Conservation (phyloP, 305 asterid species). For the Fraxinus velutina region DNA sequence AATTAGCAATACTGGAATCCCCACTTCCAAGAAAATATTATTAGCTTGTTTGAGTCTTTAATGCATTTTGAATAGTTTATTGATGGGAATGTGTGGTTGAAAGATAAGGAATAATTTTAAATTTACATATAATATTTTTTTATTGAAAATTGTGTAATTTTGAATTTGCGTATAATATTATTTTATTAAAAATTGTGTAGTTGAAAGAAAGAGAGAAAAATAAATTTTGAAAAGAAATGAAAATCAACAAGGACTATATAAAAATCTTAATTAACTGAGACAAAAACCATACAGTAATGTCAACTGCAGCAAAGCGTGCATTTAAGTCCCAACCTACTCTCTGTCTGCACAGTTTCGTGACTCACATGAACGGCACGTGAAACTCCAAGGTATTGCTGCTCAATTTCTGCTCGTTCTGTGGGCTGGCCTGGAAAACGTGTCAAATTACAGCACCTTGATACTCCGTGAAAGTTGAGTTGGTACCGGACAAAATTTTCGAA, state of each 20-base stretch:
- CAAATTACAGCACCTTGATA: background rate
- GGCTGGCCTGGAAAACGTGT: background rate
- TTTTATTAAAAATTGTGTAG: too few species aligned
- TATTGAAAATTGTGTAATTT: too few species aligned
- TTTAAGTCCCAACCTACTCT: conserved; percentile 35
- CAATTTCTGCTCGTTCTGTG: background rate
- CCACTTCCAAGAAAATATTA: conserved; percentile 33
- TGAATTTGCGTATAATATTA: too few species aligned
- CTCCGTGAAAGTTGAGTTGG: background rate
- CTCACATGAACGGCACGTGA: conserved; percentile 49
- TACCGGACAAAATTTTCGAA: too few species aligned
- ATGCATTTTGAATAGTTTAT: too few species aligned
- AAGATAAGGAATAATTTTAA: too few species aligned
- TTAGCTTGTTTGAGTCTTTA: too few species aligned
- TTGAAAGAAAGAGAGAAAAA: too few species aligned
- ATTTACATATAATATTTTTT: too few species aligned
- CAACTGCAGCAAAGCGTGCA: conserved; percentile 31
- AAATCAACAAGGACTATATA: background rate
- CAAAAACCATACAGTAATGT: background rate
- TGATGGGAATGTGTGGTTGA: too few species aligned
- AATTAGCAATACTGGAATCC: conserved; percentile 49
- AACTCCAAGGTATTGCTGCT: background rate
- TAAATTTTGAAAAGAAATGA: too few species aligned
- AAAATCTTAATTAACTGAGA: conserved; percentile 28
- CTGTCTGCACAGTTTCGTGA: conserved; percentile 10